A percentile compares a stretch with the other conserved stretches of the same genome.
phyloP scores from a whole-genome alignment of 352 stramenopile genomes.

The Peronospora destructor region DNA sequence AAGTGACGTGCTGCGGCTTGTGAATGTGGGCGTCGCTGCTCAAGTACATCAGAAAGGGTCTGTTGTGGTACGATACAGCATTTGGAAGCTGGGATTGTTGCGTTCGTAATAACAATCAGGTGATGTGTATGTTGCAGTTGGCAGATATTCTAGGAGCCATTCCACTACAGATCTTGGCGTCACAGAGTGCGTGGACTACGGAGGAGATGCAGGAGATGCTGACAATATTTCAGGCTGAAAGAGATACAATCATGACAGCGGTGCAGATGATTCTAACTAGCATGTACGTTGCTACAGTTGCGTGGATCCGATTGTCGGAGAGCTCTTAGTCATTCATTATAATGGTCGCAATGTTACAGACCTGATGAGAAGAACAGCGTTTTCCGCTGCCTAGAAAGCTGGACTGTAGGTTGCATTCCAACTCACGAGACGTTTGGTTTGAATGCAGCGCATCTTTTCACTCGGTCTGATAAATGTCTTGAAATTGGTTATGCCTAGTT shows the following conservation, averaged over 20 bases:
- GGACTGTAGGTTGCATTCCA: slow-evolving; percentile 53
- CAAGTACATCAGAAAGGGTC: slow-evolving; percentile 27
- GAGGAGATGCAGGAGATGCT: slow-evolving; percentile 28
- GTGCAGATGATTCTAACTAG: slow-evolving; percentile 37
- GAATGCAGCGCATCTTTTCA: slow-evolving; percentile 32
- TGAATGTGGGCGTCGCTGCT: slow-evolving; percentile 31
- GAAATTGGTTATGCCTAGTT: background rate
- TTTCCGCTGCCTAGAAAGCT: slow-evolving; percentile 58
- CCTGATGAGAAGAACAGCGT: slow-evolving; percentile 32
- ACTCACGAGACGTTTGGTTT: slow-evolving; percentile 44
- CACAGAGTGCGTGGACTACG: slow-evolving; percentile 18
- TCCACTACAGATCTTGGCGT: slow-evolving; percentile 36
- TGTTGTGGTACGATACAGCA: slow-evolving; percentile 25
- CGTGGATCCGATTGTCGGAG: background rate
- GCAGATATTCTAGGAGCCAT: slow-evolving; percentile 44
- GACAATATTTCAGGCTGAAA: slow-evolving; percentile 32
- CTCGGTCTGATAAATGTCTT: slow-evolving; percentile 14
- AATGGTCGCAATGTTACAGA: slow-evolving; percentile 14
- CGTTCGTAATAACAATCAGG: background rate
- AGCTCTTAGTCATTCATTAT: slow-evolving; percentile 2
- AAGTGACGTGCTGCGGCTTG: slow-evolving; percentile 36
- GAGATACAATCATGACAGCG: slow-evolving; percentile 33
- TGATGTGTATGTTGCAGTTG: slow-evolving; percentile 24
- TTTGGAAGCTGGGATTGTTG: background rate
- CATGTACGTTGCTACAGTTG: slow-evolving; percentile 25